phyloP scores from a whole-genome alignment of 768 basidiomycete genomes.

The Neoboletus magnificus region DNA sequence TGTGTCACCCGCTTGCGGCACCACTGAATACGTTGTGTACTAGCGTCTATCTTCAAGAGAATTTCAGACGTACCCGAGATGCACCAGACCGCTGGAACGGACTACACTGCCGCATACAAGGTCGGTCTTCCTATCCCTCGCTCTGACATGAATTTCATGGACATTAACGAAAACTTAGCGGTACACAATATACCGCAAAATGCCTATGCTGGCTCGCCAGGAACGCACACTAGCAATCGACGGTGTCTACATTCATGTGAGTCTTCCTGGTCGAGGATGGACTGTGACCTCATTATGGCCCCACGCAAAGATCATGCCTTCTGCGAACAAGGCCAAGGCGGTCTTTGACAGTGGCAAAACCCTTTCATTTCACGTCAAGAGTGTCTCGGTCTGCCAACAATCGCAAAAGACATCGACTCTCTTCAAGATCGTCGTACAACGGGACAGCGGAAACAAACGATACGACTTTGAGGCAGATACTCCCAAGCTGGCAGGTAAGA shows the following conservation, averaged over 20 bases:
- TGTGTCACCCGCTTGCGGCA: not conserved
- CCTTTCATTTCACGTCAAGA: slow-evolving; percentile 87
- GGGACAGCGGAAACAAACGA: slow-evolving; percentile 74
- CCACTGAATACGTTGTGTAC: not conserved
- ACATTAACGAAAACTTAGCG: slow-evolving; percentile 46
- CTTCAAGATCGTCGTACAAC: slow-evolving; percentile 87
- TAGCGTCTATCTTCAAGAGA: slow-evolving; percentile 92
- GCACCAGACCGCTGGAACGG: slow-evolving; percentile 59
- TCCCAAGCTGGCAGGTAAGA: slow-evolving; percentile 71
- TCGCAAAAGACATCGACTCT: slow-evolving; percentile 72
- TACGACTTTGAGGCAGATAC: slow-evolving; percentile 98
- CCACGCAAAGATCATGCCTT: slow-evolving; percentile 75
- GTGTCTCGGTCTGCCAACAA: slow-evolving; percentile 80
- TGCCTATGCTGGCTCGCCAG: slow-evolving; percentile 91
- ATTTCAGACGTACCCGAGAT: slow-evolving; percentile 65
- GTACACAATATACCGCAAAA: slow-evolving; percentile 90
- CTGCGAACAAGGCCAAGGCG: slow-evolving; percentile 69
- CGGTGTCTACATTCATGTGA: slow-evolving; percentile 87
- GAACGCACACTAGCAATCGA: slow-evolving; percentile 92
- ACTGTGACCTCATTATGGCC: slow-evolving; percentile 3
- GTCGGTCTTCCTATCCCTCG: slow-evolving; percentile 33
- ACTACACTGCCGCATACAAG: slow-evolving; percentile 85
- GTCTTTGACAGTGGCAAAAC: slow-evolving; percentile 91
- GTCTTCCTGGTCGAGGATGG: slow-evolving; percentile 16
- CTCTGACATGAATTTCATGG: not conserved